phyloP scores from a whole-genome alignment of 2,329 filamentous ascomycete genomes.

The Coniella lustricola region DNA sequence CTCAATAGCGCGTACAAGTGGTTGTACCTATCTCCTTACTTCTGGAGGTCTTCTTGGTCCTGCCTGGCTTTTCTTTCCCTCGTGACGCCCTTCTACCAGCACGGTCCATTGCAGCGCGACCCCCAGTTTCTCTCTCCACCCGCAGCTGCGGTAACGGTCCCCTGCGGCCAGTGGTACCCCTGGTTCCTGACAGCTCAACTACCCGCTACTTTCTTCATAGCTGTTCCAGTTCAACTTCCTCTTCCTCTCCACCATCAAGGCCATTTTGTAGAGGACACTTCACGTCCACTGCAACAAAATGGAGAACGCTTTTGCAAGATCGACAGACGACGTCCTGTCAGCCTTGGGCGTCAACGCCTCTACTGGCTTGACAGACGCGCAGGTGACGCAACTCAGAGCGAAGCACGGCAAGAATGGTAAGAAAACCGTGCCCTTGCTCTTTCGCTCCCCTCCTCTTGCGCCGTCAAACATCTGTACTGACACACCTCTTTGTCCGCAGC shows the following conservation, averaged over 20 bases:
- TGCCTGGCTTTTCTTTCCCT: no score
- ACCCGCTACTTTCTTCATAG: not conserved
- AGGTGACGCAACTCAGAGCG: slow-evolving; percentile 46
- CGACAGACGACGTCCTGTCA: slow-evolving; percentile 51
- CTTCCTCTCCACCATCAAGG: slow-evolving; percentile 9
- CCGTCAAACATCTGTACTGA: slow-evolving; percentile 3
- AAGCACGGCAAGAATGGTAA: slow-evolving; percentile 63
- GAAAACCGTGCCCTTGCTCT: slow-evolving; percentile 22
- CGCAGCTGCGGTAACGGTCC: slow-evolving; percentile 3
- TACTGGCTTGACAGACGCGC: slow-evolving; percentile 51
- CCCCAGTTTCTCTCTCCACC: slow-evolving; percentile 5
- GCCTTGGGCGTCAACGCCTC: slow-evolving; percentile 49
- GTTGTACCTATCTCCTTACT: no score
- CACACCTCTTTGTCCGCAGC: slow-evolving; percentile 28
- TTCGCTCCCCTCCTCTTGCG: not conserved
- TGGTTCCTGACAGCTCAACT: slow-evolving; percentile 3
- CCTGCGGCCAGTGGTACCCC: not conserved
- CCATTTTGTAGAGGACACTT: slow-evolving; percentile 14
- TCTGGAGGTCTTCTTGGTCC: no score
- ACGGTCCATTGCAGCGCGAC: not conserved
- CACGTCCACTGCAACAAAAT: slow-evolving; percentile 30
- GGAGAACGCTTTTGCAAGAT: slow-evolving; percentile 56
- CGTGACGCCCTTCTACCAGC: not conserved
- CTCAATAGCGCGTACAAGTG: not conserved
- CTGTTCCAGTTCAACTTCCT: not conserved